Percentiles rank a stretch among this genome's conserved stretches.
Evolutionary conservation across 306 rosid genomes (phyloP).

Genomic region (Inga laurina): DNA sequence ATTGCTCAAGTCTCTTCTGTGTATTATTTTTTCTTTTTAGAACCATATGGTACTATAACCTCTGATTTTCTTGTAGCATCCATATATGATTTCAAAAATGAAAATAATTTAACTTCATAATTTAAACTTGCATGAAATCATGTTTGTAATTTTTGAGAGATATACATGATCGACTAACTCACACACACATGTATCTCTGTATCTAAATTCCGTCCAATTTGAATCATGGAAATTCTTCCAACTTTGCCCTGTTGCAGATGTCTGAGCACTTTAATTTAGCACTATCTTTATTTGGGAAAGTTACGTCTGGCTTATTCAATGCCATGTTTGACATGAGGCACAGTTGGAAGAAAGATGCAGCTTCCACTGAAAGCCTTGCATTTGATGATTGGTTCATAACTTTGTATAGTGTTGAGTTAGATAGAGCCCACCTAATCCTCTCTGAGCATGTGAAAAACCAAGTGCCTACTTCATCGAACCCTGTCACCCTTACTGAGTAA

Average conservation of each 20-base stretch:
- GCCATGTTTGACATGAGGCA: conserved; percentile 52
- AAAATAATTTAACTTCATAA: neutral
- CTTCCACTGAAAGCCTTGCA: conserved; percentile 48
- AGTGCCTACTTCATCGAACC: conserved; percentile 69
- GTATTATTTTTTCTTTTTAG: neutral
- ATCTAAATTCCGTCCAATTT: neutral
- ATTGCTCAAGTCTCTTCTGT: neutral
- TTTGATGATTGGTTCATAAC: conserved; percentile 63
- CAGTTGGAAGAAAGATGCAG: conserved; percentile 68
- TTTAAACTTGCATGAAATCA: neutral
- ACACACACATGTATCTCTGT: no score
- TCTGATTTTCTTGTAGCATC: neutral
- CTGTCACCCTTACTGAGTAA: conserved; percentile 71
- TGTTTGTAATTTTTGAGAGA: neutral
- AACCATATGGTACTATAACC: neutral
- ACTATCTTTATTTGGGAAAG: conserved; percentile 49
- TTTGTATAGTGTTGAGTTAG: conserved; percentile 60
- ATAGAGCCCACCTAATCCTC: conserved; percentile 43
- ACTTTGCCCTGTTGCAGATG: conserved; percentile 47
- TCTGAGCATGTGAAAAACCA: conserved; percentile 47
- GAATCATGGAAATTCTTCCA: neutral
- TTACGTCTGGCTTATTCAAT: conserved; percentile 63
- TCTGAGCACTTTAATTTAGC: conserved; percentile 58
- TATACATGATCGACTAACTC: neutral
- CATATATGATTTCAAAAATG: neutral